Percentiles rank a stretch among this genome's conserved stretches.
These are phyloP conservation scores for Sanghuangporus sanghuang DNA, from an alignment of 1,284 basidiomycete species.

Conservation along the genomic window DNA sequence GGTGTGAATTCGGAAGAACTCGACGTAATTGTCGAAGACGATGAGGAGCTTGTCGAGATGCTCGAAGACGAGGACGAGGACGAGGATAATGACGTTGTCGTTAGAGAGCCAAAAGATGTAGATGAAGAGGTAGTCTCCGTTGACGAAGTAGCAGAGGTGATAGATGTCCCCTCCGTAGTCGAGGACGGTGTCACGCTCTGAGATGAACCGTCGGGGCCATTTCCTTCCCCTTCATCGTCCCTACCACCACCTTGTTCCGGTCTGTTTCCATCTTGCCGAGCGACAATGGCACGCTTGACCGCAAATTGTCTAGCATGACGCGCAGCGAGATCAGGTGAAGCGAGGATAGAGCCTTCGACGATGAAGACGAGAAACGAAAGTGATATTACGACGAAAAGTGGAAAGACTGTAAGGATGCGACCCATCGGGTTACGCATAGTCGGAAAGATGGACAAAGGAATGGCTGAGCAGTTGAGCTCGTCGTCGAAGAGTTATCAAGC, in stretches of 20 bases:
- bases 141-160: not conserved
- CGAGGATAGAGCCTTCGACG: not conserved
- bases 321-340: not conserved
- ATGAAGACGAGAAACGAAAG: slow-evolving; percentile 8
- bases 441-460: slow-evolving; percentile 7
- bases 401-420: slow-evolving; percentile 19
- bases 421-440: slow-evolving; percentile 15
- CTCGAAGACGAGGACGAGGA: not conserved
- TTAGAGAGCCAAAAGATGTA: not conserved
- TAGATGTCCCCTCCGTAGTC: not conserved
- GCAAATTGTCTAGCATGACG: slow-evolving; percentile 7
- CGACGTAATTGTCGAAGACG: not conserved
- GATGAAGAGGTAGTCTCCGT: not conserved
- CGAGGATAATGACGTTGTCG: not conserved
- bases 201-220: not conserved
- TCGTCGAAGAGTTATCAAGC: not conserved
- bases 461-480: slow-evolving; percentile 14
- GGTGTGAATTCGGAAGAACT: not conserved
- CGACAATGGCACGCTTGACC: not conserved
- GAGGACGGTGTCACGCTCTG: not conserved
- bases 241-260: not conserved
- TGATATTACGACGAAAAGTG: slow-evolving; percentile 9
- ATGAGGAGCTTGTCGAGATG: not conserved
- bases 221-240: not conserved
- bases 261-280: not conserved